Evolutionary conservation across 768 basidiomycete species (phyloP).

Genomic region (Kwoniella dejecticola): DNA sequence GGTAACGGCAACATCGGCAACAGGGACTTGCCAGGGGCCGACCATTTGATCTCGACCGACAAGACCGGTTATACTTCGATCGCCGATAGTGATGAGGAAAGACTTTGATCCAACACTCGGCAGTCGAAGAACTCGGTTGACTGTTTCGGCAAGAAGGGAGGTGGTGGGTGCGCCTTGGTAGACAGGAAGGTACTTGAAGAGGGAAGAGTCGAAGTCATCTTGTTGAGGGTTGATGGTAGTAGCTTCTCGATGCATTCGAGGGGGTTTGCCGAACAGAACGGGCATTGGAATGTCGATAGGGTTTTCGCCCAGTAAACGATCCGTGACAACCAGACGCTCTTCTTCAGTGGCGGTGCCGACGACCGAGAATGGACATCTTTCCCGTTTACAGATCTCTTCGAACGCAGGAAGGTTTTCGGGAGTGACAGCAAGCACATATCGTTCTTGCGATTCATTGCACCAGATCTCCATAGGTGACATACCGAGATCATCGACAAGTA

Average conservation of each 20-base stretch:
- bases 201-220: constrained; percentile 69
- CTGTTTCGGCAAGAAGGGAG: constrained; percentile 63
- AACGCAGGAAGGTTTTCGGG: constrained; percentile 66
- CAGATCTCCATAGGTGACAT: constrained; percentile 99
- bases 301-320: constrained; percentile 73
- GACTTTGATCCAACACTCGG: constrained; percentile 94
- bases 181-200: constrained; percentile 64
- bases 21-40: constrained; percentile 97
- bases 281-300: constrained; percentile 91
- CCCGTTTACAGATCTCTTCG: constrained; percentile 75
- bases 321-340: constrained; percentile 83
- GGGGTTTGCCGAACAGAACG: constrained; percentile 93
- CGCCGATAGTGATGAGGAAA: constrained; percentile 98
- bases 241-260: constrained; percentile 81
- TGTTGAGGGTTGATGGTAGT: constrained; percentile 58
- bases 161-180: constrained; percentile 56
- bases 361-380: constrained; percentile 89
- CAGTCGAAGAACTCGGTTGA: constrained; percentile 79
- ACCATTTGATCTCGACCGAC: constrained; percentile 98
- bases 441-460: constrained; percentile 99
- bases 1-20: constrained; percentile 95
- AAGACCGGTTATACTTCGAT: constrained; percentile 88
- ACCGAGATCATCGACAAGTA: constrained; percentile 83
- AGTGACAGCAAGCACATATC: constrained; percentile 89
- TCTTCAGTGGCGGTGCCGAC: constrained; percentile 83